These are phyloP conservation scores for Candida pseudofarinosa DNA, from an alignment of 805 yeast genomes.

Conservation along the genomic window DNA sequence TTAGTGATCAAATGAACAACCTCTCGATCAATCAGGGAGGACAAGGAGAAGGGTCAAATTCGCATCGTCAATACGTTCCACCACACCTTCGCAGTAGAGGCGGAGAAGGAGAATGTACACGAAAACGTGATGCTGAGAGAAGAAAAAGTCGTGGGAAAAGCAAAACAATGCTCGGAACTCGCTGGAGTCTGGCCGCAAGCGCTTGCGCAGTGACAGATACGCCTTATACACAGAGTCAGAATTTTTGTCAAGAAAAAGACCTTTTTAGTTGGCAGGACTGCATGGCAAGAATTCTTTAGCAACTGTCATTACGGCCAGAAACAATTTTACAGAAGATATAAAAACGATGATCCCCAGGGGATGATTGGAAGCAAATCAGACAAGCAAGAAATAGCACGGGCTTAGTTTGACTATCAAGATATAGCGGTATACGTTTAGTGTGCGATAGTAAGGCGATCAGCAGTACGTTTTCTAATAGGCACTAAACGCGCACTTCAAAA, in stretches of 20 bases:
- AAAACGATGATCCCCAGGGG: neutral
- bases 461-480: neutral
- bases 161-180: no score
- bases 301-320: neutral
- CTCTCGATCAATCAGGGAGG: constrained; percentile 44
- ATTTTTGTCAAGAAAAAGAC: neutral
- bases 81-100: constrained; percentile 45
- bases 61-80: constrained; percentile 46
- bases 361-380: neutral
- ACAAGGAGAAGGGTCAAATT: constrained; percentile 12
- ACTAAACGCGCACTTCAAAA: neutral
- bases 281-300: neutral
- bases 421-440: neutral
- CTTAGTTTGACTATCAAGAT: no score
- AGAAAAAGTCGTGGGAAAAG: no score
- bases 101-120: no score
- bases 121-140: no score
- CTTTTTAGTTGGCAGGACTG: neutral
- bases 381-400: neutral
- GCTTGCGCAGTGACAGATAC: neutral
- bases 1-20: constrained; percentile 54
- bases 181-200: neutral
- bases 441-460: neutral
- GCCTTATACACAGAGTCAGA: neutral
- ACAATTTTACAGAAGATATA: neutral